phyloP scores from a whole-genome alignment of 2,329 filamentous ascomycete genomes.

The Orbilia ellipsospora region DNA sequence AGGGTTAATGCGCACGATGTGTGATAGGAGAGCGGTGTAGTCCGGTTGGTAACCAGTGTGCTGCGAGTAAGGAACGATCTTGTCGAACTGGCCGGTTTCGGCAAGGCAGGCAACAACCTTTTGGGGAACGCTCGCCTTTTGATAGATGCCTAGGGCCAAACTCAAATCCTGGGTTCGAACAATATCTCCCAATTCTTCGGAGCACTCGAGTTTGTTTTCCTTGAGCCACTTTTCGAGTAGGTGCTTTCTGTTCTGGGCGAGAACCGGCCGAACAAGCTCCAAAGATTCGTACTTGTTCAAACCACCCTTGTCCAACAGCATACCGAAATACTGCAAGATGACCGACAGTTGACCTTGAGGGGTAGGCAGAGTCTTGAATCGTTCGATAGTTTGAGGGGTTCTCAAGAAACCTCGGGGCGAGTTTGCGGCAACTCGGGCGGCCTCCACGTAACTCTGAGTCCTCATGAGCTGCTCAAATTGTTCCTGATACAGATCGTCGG shows the following conservation, averaged over 20 bases:
- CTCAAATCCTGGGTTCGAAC: conserved; percentile 89
- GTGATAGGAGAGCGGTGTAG: conserved; percentile 89
- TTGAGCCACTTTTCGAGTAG: conserved; percentile 97
- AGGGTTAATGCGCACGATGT: conserved; percentile 89
- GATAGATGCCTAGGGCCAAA: conserved; percentile 87
- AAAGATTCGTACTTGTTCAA: conserved; percentile 94
- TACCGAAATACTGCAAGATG: conserved; percentile 97
- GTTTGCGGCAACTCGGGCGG: conserved; percentile 95
- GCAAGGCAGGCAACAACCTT: conserved; percentile 96
- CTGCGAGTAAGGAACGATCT: conserved; percentile 90
- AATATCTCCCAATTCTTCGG: conserved; percentile 94
- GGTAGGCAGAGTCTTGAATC: conserved; percentile 86
- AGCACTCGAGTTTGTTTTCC: conserved; percentile 94
- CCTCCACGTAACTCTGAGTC: conserved; percentile 82
- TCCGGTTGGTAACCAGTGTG: conserved; percentile 92
- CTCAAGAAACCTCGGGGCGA: conserved; percentile 95
- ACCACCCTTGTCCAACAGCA: conserved; percentile 92
- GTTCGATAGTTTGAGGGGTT: conserved; percentile 93
- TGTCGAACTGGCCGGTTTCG: conserved; percentile 95
- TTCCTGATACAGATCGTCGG: conserved; percentile 89
- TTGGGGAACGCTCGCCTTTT: conserved; percentile 87
- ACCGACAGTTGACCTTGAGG: conserved; percentile 88
- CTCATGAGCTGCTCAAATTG: conserved; percentile 90
- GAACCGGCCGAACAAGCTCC: conserved; percentile 89
- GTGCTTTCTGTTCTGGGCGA: conserved; percentile 93